Evolutionary conservation across 495 filamentous ascomycete species (phyloP), one percentile per base, ranked within the genome.

Genomic region (Neurospora sp.): DNA sequence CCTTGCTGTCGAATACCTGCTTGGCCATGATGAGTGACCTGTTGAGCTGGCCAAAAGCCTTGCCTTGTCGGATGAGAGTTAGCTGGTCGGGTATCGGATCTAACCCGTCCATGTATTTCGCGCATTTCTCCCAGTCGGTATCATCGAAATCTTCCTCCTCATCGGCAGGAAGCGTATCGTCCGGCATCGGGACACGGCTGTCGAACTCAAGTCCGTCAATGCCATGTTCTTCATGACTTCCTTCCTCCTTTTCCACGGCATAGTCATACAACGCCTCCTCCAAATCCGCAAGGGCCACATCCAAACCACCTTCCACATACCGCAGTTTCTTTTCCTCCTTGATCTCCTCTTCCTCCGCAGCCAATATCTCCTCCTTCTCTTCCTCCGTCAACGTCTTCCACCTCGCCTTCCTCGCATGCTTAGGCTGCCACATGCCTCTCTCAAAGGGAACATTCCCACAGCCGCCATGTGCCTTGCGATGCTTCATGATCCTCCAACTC

Each of bases 381-480:
- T 74, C 75, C 6, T 69, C 38, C 0, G 76, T 76, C 70, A 83
- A 74, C 37, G 38, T 73, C 18, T 73, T 46, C 81, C 81, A 83
- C 16, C 77, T 75, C 7, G 77, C 78, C 69, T 83, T 83, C 72
- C 76, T 70, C 18, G 78, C 80, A 31, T 83, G 80, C 71, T 78
- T 79, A 23, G 79, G 78, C 75, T 73, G 70, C 81, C 81, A 83
- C 77, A 78, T 79, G 72, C 40, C 41, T 16, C 10, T 39, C 48
- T 78, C 75, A 40, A 81, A 81, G 2, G 79, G 77, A 37, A 81
- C 80, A 73, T 82, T 82, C 39, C 80, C 80, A 42, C 77, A 79
- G 12, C 78, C 75, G 39, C 74, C 72, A 46, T 79, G 70, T 39
- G 74, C 74, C n/a, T 66, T 62, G 18, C 69, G 72, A 41, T 74